Conservation (phyloP, 2,329 filamentous ascomycete species). For the Thermochaetoides dissita region DNA sequence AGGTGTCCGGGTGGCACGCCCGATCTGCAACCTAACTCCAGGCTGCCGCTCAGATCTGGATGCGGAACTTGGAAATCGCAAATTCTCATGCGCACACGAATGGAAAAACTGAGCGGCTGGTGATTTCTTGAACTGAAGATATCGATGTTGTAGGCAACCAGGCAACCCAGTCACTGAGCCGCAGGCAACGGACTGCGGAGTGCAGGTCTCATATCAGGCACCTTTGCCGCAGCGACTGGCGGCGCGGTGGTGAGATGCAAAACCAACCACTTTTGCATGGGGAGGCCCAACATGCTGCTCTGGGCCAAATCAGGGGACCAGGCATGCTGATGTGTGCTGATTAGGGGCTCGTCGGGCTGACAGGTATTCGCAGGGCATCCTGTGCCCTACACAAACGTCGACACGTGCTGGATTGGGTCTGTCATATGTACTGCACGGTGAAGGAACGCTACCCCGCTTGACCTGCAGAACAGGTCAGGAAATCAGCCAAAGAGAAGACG, state of each 20-base stretch:
- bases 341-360: no score
- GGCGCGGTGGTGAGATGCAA: slow-evolving; percentile 9
- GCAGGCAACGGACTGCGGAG: not conserved
- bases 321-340: not conserved
- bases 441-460: no score
- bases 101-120: not conserved
- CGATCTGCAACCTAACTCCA: slow-evolving; percentile 1
- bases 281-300: slow-evolving; percentile 4
- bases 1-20: not conserved
- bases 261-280: slow-evolving; percentile 5
- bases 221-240: slow-evolving; percentile 7
- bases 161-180: slow-evolving; percentile 9
- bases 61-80: not conserved
- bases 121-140: no score
- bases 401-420: no score
- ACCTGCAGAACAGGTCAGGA: no score
- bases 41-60: slow-evolving; percentile 4
- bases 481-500: no score
- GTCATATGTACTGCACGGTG: no score
- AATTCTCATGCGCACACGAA: not conserved
- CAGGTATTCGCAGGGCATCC: no score
- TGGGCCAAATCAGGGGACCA: slow-evolving; percentile 4
- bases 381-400: no score
- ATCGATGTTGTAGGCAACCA: not conserved
- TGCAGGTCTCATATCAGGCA: slow-evolving; percentile 1